A percentile compares a stretch with the other conserved stretches of the same genome.
phyloP scores from a whole-genome alignment of 345 rosid genomes.

The Melastoma malabathricum region DNA sequence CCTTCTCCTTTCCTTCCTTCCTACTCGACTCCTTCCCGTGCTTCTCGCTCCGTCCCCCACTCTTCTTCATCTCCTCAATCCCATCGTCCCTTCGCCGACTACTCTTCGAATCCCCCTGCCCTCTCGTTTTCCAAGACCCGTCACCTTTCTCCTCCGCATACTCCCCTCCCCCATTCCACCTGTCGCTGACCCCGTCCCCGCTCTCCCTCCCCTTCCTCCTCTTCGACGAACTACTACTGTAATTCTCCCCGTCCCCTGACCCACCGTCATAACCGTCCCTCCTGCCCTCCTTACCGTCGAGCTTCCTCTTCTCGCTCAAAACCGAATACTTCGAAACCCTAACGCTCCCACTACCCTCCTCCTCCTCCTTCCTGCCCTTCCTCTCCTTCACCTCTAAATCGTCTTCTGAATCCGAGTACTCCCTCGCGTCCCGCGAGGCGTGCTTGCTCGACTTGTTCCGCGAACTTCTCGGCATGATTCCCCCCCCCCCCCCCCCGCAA shows the following conservation, averaged over 20 bases:
- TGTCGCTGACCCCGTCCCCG: slow-evolving; percentile 35
- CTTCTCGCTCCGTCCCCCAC: slow-evolving; percentile 46
- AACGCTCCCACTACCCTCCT: slow-evolving; percentile 8
- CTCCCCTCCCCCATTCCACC: slow-evolving; percentile 74
- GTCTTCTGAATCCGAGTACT: slow-evolving; percentile 85
- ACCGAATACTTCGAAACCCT: slow-evolving; percentile 54
- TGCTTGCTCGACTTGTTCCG: slow-evolving; percentile 95
- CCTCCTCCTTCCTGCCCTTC: slow-evolving; percentile 35
- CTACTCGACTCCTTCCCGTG: slow-evolving; percentile 10
- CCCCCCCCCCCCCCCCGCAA: too few species aligned
- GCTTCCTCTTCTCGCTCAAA: slow-evolving; percentile 57
- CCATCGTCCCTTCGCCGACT: slow-evolving; percentile 29
- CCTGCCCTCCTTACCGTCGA: slow-evolving; percentile 38
- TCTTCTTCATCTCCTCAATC: slow-evolving; percentile 38
- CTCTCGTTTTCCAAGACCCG: slow-evolving; percentile 29
- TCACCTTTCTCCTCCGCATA: slow-evolving; percentile 23
- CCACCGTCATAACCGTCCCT: slow-evolving; percentile 15
- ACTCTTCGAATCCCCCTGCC: slow-evolving; percentile 39
- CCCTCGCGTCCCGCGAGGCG: slow-evolving; percentile 55
- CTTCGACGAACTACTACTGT: slow-evolving; percentile 32
- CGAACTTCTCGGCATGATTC: slow-evolving; percentile 61
- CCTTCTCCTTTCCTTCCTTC: slow-evolving; percentile 17
- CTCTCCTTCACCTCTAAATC: slow-evolving; percentile 52
- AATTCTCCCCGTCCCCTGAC: slow-evolving; percentile 51
- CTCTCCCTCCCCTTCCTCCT: slow-evolving; percentile 47